Evolutionary conservation across 192 early-diverging fungal genomes (phyloP), one percentile per base, ranked within the genome.

Genomic region (Rhizophlyctis rosea): DNA sequence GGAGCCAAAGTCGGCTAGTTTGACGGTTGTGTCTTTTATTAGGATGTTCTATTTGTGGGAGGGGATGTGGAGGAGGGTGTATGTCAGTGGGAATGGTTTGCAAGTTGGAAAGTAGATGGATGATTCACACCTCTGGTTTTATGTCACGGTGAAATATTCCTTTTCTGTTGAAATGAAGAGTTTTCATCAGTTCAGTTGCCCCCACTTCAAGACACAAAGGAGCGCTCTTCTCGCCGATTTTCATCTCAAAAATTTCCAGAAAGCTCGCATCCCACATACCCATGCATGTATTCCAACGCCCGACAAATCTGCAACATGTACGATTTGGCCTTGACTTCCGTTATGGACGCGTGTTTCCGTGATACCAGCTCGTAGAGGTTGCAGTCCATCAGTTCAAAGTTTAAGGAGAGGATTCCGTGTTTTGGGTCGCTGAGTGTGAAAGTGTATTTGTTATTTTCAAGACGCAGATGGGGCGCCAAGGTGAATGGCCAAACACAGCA

Each of bases 81-180:
- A 4, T 24, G 21, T 30, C 28, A 57, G 29, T 7, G 13, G 50
- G 34, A 23, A 62, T 3, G 25, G 47, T 61, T 13, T 65, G 27
- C 14, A 39, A 35, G 34, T 64, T 57, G 61, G 57, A 11, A 50
- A 16, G 18, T 29, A 65, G 53, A 5, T 33, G 50, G 21, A 2
- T 56, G 57, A 33, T n/a, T 23, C 59, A 23, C 62, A 81, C 78
- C 75, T 81, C 79, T 27, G 81, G 83, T 50, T 85, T 85, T 57
- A 85, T 81, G 54, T 85, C 83, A 21, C 83, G 70, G 66, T 85
- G 83, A 59, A 85, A 85, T 7, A 85, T 85, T 5, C 83, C 83
- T 59, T 83, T 84, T 4, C 81, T 83, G 52, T 7, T n/a, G 47
- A 49, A 28, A 60, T 50, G 14, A 36, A 47, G 34, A 3, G 32